Evolutionary conservation across 163 green algal genomes (phyloP), one percentile per base, ranked within the genome.

Genomic region (Smithsoniella earleae): DNA sequence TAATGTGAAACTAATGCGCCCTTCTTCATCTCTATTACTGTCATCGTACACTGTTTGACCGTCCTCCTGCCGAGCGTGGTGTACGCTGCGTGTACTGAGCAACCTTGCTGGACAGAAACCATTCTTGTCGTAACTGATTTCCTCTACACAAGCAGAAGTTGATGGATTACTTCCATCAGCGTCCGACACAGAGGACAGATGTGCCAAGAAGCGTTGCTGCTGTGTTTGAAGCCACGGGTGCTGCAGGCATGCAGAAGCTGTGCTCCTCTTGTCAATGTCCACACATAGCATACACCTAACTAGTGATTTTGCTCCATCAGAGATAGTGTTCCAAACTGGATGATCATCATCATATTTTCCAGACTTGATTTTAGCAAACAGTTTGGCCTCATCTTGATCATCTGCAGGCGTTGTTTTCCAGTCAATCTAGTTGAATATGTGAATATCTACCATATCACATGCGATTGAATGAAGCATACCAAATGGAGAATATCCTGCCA

Each of bases 321-420:
- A 87, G 27, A 93, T 85, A 46, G 81, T 83, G 40, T 91, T 83
- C 87, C 87, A 93, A 46, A 90, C 86, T 2, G 84, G 83, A 63
- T 91, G 86, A 36, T 88, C 86, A 20, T 83, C 83, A 75, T 89
- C 84, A 74, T 89, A 89, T 49, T 87, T 83, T 46, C 85, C 87
- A 31, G 79, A 79, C 73, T 89, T 87, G 77, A 92, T 92, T 79
- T 90, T 90, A 66, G 88, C 80, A 83, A 91, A 92, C 76, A 92
- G 72, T 37, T 89, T 81, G 0, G 84, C 83, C 64, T 92, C 87
- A 65, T 89, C 89, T 58, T 91, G 85, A 74, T 91, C 86, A 73
- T 91, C 85, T 90, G 79, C 78, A 76, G 36, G 3, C n/a, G 44
- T 13, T 49, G 10, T 49, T 49, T 49, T 49, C 40, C 40, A 10